Base-by-base conservation (phyloP, 441 rosid species). In the Flueggea neowawraea region DNA sequence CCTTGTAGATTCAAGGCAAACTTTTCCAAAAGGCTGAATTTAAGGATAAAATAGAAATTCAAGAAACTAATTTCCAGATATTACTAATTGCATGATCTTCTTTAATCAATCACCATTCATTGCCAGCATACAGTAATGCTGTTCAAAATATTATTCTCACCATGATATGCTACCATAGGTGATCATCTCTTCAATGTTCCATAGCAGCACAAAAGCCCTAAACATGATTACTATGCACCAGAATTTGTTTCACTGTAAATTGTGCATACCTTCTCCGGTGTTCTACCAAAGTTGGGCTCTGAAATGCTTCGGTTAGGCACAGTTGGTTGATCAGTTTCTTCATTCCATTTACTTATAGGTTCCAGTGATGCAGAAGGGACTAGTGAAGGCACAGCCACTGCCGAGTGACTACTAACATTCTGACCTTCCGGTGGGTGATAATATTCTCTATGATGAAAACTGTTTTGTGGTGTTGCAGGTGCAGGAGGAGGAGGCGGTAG, bases 251-350 rank as follows among this genome's bases (percentile, higher is more conserved):
- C 41, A 36, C 9, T 36, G 9, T 36, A 36, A 33, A 33, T 33
- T 3, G 39, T 45, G 50, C 65, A 62, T 54, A 91, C 99, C 98
- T 89, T 94, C 79, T 82, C 82, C 4, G 99, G 97, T 61, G 75
- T 89, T 75, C 95, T 85, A 69, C 98, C 92, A 57, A 95, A 80
- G 77, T 95, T 82, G 52, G 98, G 98, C 76, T 95, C 99, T 45
- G 99, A 95, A 59, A 79, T 96, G 77, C 99, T 95, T 81, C 99
- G 84, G 60, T 78, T 80, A 64, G 84, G 87, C 75, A 81, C 70
- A 32, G 75, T 81, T 90, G 76, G 85, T 66, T 66, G 82, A 68
- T 64, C 84, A 54, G 76, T 87, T 64, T 84, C 90, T 58, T 80
- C 73, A 16, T 78, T 54, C 89, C 87, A 83, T 43, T 79, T 92